phyloP scores from a whole-genome alignment of 2,329 filamentous ascomycete genomes.

The Colletotrichum brevisporum region DNA sequence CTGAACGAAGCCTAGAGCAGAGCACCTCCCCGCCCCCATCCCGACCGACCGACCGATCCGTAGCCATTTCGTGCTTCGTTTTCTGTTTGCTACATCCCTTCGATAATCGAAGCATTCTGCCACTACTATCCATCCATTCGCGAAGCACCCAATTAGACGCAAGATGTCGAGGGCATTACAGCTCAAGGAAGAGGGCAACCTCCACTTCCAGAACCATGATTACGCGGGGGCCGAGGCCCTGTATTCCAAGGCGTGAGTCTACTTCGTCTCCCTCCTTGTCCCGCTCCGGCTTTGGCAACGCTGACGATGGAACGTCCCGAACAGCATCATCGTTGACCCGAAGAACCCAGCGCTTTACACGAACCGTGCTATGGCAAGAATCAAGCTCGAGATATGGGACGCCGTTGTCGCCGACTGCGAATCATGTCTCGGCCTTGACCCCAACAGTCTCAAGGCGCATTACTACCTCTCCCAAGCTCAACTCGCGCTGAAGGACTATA shows the following conservation, averaged over 20 bases:
- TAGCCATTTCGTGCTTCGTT: no score
- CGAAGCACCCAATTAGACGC: not conserved
- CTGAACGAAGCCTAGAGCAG: not conserved
- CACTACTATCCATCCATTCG: not conserved
- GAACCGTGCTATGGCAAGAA: slow-evolving; percentile 87
- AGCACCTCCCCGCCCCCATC: slow-evolving; percentile 1
- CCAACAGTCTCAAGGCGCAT: slow-evolving; percentile 82
- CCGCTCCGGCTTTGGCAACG: not conserved
- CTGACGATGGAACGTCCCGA: slow-evolving; percentile 1
- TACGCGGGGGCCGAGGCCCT: slow-evolving; percentile 75
- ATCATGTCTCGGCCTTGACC: slow-evolving; percentile 77
- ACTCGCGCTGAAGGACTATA: slow-evolving; percentile 78
- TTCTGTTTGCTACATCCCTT: no score
- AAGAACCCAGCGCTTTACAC: slow-evolving; percentile 86
- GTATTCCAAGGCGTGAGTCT: slow-evolving; percentile 78
- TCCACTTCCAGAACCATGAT: slow-evolving; percentile 75
- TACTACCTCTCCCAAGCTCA: slow-evolving; percentile 90
- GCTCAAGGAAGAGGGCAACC: slow-evolving; percentile 74
- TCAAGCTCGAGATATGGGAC: slow-evolving; percentile 81
- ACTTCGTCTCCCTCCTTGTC: no score
- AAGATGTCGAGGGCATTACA: slow-evolving; percentile 50
- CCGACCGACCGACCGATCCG: slow-evolving; percentile 3
- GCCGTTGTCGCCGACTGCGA: slow-evolving; percentile 84
- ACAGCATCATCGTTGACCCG: slow-evolving; percentile 82
- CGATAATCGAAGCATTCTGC: no score